These are phyloP conservation scores for Xylaria hypoxylon DNA, from an alignment of 2,329 filamentous ascomycete genomes.

Conservation along the genomic window DNA sequence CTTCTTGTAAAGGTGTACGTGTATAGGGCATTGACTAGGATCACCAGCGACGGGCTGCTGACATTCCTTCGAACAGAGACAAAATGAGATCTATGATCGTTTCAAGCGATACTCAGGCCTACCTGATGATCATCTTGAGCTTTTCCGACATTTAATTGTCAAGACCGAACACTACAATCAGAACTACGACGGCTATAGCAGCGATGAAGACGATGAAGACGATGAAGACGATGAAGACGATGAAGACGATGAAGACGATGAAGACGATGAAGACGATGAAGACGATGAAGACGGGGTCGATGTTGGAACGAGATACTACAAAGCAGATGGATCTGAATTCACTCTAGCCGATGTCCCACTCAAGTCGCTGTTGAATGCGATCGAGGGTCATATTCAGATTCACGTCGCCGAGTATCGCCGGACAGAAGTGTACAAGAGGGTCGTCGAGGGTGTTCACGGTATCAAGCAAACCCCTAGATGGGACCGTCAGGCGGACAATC, in stretches of 20 bases:
- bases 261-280: too few relatives aligned
- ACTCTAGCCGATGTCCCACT: constrained; percentile 17
- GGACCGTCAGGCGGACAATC: constrained; percentile 10
- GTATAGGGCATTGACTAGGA: not conserved
- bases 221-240: too few relatives aligned
- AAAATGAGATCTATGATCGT: constrained; percentile 2
- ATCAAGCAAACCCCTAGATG: constrained; percentile 20
- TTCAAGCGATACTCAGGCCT: constrained; percentile 12
- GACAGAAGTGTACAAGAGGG: constrained; percentile 10
- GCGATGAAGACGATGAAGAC: too few relatives aligned
- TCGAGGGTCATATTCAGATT: constrained; percentile 12
- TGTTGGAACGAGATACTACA: not conserved
- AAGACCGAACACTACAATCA: too few relatives aligned
- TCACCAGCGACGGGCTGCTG: not conserved
- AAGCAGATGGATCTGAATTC: constrained; percentile 10
- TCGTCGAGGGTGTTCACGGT: constrained; percentile 1
- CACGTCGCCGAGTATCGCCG: constrained; percentile 10
- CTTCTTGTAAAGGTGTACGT: not conserved
- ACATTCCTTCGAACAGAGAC: constrained; percentile 7
- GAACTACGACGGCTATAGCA: too few relatives aligned
- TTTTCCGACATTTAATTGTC: constrained; percentile 4
- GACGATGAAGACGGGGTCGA: not conserved
- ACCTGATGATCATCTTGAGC: not conserved
- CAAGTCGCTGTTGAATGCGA: not conserved
- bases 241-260: too few relatives aligned